These are phyloP conservation scores for Populus tremula DNA, from an alignment of 345 rosid species.

Conservation along the genomic window DNA sequence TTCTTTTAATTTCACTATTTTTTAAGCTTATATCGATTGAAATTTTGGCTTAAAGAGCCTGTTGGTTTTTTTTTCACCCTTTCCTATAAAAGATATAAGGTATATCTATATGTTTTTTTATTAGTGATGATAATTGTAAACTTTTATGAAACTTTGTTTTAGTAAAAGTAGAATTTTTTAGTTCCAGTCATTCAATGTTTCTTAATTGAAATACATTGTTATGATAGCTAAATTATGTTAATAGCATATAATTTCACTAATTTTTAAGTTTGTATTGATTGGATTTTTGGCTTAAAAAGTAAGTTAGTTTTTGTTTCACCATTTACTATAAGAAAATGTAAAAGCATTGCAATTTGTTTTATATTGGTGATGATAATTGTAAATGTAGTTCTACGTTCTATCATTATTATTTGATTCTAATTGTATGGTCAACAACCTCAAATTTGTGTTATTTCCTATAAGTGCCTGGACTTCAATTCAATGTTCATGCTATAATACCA, in stretches of 20 bases:
- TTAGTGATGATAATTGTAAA: too few relatives aligned
- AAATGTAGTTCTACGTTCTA: background rate
- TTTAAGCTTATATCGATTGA: too few relatives aligned
- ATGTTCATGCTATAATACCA: slow-evolving; percentile 11
- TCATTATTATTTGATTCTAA: background rate
- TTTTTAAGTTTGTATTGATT: background rate
- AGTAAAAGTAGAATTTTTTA: background rate
- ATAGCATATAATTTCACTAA: background rate
- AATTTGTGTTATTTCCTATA: background rate
- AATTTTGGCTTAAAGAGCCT: too few relatives aligned
- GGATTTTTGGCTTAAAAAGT: background rate
- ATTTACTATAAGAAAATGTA: background rate
- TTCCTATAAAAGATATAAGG: too few relatives aligned
- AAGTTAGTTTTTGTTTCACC: too few relatives aligned
- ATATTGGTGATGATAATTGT: background rate
- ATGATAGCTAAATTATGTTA: background rate
- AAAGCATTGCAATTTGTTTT: background rate
- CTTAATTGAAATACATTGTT: background rate
- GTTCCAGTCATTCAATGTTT: background rate
- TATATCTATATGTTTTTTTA: too few relatives aligned
- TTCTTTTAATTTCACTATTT: too few relatives aligned
- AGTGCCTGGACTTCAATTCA: background rate
- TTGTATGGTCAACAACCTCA: too few relatives aligned
- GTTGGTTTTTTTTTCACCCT: too few relatives aligned
- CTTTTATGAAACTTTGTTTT: background rate